Evolutionary conservation across 2,329 filamentous ascomycete species (phyloP).

Genomic region (Cladosporium austrohemisphaericum): DNA sequence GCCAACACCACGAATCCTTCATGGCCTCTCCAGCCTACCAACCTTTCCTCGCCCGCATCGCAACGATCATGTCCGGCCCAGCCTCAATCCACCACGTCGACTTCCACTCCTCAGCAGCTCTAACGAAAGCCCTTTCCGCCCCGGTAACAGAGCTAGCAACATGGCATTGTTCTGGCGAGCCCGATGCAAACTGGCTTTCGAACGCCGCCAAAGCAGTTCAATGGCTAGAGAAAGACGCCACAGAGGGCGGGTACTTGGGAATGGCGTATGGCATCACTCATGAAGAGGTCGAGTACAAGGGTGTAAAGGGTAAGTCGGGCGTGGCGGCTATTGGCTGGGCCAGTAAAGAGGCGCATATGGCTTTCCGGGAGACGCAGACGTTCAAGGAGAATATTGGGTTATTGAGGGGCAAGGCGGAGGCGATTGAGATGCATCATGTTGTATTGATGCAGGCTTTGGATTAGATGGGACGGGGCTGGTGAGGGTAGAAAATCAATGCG

Average conservation of each 20-base stretch:
- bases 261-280: conserved; percentile 26
- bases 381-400: conserved; percentile 42
- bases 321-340: conserved; percentile 51
- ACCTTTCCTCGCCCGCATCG: conserved; percentile 36
- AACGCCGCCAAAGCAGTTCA: conserved; percentile 26
- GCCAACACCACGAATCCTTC: conserved; percentile 41
- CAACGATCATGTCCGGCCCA: conserved; percentile 27
- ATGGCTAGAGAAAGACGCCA: conserved; percentile 27
- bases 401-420: conserved; percentile 42
- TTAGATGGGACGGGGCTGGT: conserved; percentile 7
- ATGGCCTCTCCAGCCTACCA: conserved; percentile 35
- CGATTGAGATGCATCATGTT: conserved; percentile 45
- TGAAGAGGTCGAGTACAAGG: conserved; percentile 29
- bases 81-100: conserved; percentile 35
- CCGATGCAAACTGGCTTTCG: conserved; percentile 33
- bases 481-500: too few species aligned
- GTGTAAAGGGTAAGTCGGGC: conserved; percentile 41
- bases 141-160: conserved; percentile 50
- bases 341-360: conserved; percentile 48
- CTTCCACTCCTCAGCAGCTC: conserved; percentile 23
- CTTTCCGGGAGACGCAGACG: conserved; percentile 42
- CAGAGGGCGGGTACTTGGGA: conserved; percentile 20
- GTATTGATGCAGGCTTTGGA: conserved; percentile 33
- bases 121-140: conserved; percentile 29
- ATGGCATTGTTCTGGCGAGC: conserved; percentile 40